Evolutionary conservation across 1,284 basidiomycete species (phyloP).

Genomic region (Vanrija sp.): DNA sequence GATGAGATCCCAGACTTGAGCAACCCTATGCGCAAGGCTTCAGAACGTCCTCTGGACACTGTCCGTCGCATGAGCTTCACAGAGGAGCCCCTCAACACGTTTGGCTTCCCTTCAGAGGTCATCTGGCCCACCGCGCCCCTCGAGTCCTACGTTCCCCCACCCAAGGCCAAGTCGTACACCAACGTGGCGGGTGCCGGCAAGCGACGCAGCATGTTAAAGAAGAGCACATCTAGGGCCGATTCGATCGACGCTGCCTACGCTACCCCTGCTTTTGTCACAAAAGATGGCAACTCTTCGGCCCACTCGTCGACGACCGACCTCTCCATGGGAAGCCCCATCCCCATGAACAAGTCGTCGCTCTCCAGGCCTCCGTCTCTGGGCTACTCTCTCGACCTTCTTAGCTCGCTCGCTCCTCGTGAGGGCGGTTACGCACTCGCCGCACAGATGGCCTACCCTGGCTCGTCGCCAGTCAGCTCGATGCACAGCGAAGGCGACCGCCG

Average conservation of each 20-base stretch:
- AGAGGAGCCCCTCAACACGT: too few species aligned
- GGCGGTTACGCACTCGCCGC: slow-evolving; percentile 49
- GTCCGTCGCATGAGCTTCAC: slow-evolving; percentile 30
- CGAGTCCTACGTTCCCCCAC: slow-evolving; percentile 15
- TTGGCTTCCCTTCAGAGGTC: slow-evolving; percentile 17
- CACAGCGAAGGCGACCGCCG: slow-evolving; percentile 33
- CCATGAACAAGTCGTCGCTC: slow-evolving; percentile 37
- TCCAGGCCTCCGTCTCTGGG: slow-evolving; percentile 26
- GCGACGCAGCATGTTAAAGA: slow-evolving; percentile 13
- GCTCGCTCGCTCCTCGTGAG: slow-evolving; percentile 42
- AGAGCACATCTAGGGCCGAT: slow-evolving; percentile 13
- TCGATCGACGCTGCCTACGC: slow-evolving; percentile 12
- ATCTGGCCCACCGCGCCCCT: slow-evolving; percentile 34
- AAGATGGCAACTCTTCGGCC: slow-evolving; percentile 27
- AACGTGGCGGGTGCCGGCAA: slow-evolving; percentile 25
- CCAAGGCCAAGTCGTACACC: slow-evolving; percentile 35
- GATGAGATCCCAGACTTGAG: slow-evolving; percentile 41
- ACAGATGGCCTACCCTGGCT: slow-evolving; percentile 20
- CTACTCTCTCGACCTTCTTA: slow-evolving; percentile 42
- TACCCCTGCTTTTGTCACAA: slow-evolving; percentile 1
- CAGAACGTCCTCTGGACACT: slow-evolving; percentile 46
- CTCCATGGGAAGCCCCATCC: slow-evolving; percentile 17
- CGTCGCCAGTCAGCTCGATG: slow-evolving; percentile 9
- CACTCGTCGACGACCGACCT: slow-evolving; percentile 42
- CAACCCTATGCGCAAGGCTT: slow-evolving; percentile 39